These are phyloP conservation scores for Rostrohypoxylon terebratum DNA, from an alignment of 495 filamentous ascomycete species.

Conservation along the genomic window DNA sequence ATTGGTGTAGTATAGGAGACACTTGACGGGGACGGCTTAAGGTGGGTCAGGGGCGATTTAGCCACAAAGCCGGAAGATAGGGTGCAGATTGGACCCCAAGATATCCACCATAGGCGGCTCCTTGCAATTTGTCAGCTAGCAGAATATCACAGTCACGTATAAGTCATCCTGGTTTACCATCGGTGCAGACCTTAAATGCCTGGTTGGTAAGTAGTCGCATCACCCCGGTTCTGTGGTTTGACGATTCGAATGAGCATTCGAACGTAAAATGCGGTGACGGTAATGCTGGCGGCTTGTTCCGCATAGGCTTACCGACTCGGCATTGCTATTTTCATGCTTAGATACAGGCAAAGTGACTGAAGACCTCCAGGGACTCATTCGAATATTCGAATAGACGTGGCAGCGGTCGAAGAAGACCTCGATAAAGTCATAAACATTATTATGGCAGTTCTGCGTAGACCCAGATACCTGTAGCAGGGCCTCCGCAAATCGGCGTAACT, in stretches of 20 bases:
- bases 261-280: background rate
- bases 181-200: background rate
- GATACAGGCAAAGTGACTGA: background rate
- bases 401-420: background rate
- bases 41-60: conserved; percentile 21
- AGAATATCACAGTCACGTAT: background rate
- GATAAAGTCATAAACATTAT: background rate
- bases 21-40: background rate
- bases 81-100: background rate
- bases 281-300: background rate
- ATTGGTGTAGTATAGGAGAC: background rate
- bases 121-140: background rate
- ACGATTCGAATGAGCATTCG: too few relatives aligned
- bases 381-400: background rate
- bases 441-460: too few relatives aligned
- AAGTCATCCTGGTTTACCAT: background rate
- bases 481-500: background rate
- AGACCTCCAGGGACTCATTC: background rate
- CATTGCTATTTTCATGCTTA: background rate
- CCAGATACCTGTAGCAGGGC: background rate
- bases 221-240: background rate
- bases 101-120: background rate
- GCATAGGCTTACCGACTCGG: background rate
- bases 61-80: conserved; percentile 28
- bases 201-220: background rate